Base-by-base conservation (phyloP, 2,329 filamentous ascomycete genomes). In the Neofusicoccum kwambonambiense region DNA sequence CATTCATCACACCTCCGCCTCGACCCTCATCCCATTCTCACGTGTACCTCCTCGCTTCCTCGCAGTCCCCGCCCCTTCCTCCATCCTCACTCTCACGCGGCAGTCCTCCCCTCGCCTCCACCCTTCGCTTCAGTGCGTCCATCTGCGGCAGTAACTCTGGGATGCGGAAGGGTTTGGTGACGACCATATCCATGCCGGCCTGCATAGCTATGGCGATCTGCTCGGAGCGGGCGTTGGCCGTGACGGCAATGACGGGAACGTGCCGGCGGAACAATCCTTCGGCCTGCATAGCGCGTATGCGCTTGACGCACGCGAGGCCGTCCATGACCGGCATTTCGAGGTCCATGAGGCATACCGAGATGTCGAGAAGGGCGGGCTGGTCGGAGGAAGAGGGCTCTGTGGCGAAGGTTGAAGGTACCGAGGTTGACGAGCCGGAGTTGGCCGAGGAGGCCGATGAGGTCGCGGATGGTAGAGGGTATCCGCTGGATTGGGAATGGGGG, bases 251-350 rank as follows among this genome's bases (percentile, higher is more conserved):
- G 6, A 77, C 69, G 0, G 75, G 75, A 3, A 77, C 70, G 66
- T 76, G 74, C 0, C 66, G 67, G 11, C 17, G 67, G 7, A 76
- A 37, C 5, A 66, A 62, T 0, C 71, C 70, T 1, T 69, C 62
- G 2, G 19, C 34, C 62, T 77, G 66, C 72, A 76, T 73, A 11
- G 73, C 69, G 2, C 76, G 69, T 27, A 78, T 76, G n/a, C 69
- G 68, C 7, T 66, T 67, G 11, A 73, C 70, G 47, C 75, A 77
- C 3, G 71, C 71, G 7, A 78, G 65, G 1, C 76, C 76, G 60
- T 77, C 72, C 76, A 78, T 78, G 39, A 75, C 70, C 2, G 76
- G 76, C 76, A 78, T 78, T 42, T 78, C 76, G 15, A 74, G 69
- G 54, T 78, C 76, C 70, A 77, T 74, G 5, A 77, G 71, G 22